Evolutionary conservation across 768 basidiomycete genomes (phyloP).

Genomic region (Cystofilobasidium capitatum): DNA sequence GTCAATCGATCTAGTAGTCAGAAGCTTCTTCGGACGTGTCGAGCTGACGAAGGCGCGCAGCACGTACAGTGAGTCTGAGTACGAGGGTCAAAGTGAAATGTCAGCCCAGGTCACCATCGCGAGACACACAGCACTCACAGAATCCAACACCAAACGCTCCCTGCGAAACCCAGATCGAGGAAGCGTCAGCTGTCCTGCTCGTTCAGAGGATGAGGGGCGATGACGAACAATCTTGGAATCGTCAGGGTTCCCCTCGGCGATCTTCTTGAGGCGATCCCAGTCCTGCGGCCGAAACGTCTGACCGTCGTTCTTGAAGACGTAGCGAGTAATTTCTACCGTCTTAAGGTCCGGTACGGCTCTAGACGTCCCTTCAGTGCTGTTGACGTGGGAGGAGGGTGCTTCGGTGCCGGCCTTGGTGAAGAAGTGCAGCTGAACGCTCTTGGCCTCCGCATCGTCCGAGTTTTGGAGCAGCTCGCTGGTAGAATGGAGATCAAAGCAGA

Average conservation of each 20-base stretch:
- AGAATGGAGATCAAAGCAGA: not conserved
- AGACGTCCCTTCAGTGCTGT: not conserved
- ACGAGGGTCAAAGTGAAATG: too few relatives aligned
- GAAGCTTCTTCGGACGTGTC: too few relatives aligned
- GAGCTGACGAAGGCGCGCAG: too few relatives aligned
- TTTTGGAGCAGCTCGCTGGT: constrained; percentile 80
- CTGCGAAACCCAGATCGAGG: too few relatives aligned
- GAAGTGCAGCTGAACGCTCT: constrained; percentile 34
- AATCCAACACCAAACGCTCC: constrained; percentile 77
- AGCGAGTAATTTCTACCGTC: constrained; percentile 54
- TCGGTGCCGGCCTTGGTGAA: constrained; percentile 29
- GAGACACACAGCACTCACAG: not conserved
- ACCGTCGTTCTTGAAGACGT: constrained; percentile 84
- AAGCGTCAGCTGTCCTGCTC: too few relatives aligned
- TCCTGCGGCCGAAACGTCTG: constrained; percentile 66
- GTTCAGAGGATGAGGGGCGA: too few relatives aligned
- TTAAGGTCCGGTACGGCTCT: constrained; percentile 15
- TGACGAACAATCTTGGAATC: constrained; percentile 89
- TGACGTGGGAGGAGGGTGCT: not conserved
- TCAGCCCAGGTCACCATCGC: constrained; percentile 39
- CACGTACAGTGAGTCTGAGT: too few relatives aligned
- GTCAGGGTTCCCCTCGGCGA: constrained; percentile 91
- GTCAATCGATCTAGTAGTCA: not conserved
- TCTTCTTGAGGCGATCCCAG: constrained; percentile 82
- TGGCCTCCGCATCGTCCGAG: constrained; percentile 42